phyloP scores from a whole-genome alignment of 78 protist species.

The Cavenderia fasciculata region DNA sequence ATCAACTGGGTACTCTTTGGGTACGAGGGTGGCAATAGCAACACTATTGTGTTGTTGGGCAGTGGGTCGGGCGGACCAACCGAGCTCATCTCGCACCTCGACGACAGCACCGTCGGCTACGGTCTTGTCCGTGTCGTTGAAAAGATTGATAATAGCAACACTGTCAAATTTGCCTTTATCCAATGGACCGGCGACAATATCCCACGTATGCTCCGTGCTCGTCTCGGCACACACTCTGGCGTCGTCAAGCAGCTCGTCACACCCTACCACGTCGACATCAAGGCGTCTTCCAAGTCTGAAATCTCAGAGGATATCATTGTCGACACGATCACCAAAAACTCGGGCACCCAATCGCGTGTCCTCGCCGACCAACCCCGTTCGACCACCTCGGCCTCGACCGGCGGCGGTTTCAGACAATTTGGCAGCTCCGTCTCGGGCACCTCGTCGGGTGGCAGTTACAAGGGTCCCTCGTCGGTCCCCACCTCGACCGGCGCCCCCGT shows the following conservation, averaged over 20 bases:
- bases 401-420: background rate
- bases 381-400: background rate
- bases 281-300: slow-evolving; percentile 22
- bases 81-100: slow-evolving; percentile 25
- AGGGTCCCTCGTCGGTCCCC: slow-evolving; percentile 46
- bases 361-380: slow-evolving; percentile 8
- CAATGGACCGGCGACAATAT: slow-evolving; percentile 78
- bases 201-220: slow-evolving; percentile 73
- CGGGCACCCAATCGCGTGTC: slow-evolving; percentile 52
- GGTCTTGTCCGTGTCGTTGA: slow-evolving; percentile 67
- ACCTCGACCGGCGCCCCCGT: slow-evolving; percentile 21
- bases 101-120: slow-evolving; percentile 46
- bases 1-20: slow-evolving; percentile 78
- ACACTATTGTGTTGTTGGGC: slow-evolving; percentile 30
- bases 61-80: slow-evolving; percentile 48
- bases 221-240: slow-evolving; percentile 68
- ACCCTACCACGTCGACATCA: slow-evolving; percentile 82
- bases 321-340: slow-evolving; percentile 11
- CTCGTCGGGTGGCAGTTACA: background rate
- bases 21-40: slow-evolving; percentile 75
- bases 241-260: slow-evolving; percentile 32
- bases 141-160: slow-evolving; percentile 72
- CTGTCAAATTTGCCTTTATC: slow-evolving; percentile 74
- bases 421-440: background rate
- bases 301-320: slow-evolving; percentile 52